phyloP scores from a whole-genome alignment of 768 basidiomycete genomes.

The Glaciozyma martinii region DNA sequence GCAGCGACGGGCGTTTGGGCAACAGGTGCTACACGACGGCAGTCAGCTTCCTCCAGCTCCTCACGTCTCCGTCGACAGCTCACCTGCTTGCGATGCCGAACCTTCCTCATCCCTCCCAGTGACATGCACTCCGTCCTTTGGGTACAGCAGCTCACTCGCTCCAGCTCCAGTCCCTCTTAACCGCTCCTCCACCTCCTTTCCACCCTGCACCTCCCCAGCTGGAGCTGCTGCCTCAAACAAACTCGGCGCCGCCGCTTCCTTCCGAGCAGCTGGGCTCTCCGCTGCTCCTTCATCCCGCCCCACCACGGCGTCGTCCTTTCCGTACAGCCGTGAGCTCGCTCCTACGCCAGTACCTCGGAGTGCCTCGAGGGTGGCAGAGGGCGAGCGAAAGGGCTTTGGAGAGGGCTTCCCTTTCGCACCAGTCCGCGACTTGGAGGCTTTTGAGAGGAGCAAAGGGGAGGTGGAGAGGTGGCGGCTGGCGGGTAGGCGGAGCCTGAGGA shows the following conservation, averaged over 20 bases:
- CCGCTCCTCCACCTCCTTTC: neutral
- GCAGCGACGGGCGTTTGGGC: too few relatives aligned
- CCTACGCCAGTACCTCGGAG: slow-evolving; percentile 1
- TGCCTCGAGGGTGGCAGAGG: neutral
- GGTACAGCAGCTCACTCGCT: neutral
- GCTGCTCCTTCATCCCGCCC: neutral
- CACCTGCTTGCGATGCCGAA: too few relatives aligned
- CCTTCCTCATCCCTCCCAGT: neutral
- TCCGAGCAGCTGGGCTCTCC: neutral
- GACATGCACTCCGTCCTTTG: neutral
- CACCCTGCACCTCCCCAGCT: neutral
- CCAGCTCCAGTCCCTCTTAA: neutral
- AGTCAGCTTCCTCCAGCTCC: too few relatives aligned
- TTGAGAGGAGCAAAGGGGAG: too few relatives aligned
- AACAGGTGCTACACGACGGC: too few relatives aligned
- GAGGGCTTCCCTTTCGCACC: too few relatives aligned
- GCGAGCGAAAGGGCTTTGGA: too few relatives aligned
- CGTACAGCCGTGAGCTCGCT: neutral
- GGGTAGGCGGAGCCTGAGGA: too few relatives aligned
- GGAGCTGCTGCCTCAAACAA: neutral
- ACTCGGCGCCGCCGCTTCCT: neutral
- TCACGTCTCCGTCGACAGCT: too few relatives aligned
- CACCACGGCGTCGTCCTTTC: neutral
- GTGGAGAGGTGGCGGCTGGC: too few relatives aligned
- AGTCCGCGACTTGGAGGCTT: too few relatives aligned